Conservation (phyloP, 192 early-diverging fungal genomes). For the Coemansia sp. region DNA sequence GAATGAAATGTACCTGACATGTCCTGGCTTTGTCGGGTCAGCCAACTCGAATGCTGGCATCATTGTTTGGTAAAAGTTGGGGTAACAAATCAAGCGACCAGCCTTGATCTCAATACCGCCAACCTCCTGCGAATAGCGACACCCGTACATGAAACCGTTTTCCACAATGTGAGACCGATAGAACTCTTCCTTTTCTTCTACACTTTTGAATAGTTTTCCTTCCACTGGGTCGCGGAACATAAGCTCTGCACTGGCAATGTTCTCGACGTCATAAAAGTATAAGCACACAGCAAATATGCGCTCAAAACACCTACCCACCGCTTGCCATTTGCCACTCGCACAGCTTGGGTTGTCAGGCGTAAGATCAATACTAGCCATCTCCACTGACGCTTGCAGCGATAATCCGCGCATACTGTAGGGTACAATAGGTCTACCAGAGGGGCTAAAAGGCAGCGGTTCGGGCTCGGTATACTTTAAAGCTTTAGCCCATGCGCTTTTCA, state of each 20-base stretch:
- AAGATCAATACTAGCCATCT: conserved; percentile 68
- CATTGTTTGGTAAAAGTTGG: conserved; percentile 7
- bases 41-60: conserved; percentile 4
- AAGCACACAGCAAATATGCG: conserved; percentile 72
- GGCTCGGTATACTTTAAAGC: conserved; percentile 35
- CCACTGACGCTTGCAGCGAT: conserved; percentile 66
- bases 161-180: neutral
- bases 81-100: neutral
- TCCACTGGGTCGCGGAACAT: neutral
- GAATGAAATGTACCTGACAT: neutral
- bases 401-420: conserved; percentile 40
- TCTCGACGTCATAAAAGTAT: conserved; percentile 70
- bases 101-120: neutral
- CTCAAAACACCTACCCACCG: conserved; percentile 72
- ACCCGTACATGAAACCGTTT: neutral
- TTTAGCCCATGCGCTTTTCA: neutral
- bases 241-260: conserved; percentile 54
- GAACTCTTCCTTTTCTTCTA: neutral
- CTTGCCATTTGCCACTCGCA: conserved; percentile 65
- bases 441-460: conserved; percentile 25
- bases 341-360: conserved; percentile 65
- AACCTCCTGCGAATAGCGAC: neutral
- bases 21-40: neutral
- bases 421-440: conserved; percentile 19
- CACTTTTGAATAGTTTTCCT: neutral